Conservation (phyloP, 2,329 filamentous ascomycete species). For the Onygenales sp. region DNA sequence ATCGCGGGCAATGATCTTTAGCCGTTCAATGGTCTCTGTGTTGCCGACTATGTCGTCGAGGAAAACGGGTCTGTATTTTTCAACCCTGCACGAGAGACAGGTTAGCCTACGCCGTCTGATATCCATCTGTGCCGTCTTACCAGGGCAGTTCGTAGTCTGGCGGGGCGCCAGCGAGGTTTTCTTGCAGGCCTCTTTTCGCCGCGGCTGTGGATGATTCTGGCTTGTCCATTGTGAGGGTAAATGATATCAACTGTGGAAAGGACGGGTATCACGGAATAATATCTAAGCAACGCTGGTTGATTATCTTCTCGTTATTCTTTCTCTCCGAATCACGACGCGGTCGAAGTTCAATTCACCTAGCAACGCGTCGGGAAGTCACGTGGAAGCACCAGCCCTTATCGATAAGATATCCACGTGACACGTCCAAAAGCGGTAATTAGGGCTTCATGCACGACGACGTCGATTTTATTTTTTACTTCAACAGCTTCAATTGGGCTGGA, state of each 20-base stretch:
- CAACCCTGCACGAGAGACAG: slow-evolving; percentile 58
- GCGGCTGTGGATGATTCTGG: slow-evolving; percentile 39
- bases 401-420: background rate
- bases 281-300: background rate
- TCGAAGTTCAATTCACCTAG: background rate
- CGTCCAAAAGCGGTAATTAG: background rate
- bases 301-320: background rate
- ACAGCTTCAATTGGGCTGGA: background rate
- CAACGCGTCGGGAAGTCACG: slow-evolving; percentile 1
- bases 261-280: background rate
- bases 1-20: slow-evolving; percentile 97
- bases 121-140: slow-evolving; percentile 17
- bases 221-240: slow-evolving; percentile 27
- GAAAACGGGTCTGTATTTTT: slow-evolving; percentile 93
- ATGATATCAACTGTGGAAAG: background rate
- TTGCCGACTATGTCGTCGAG: slow-evolving; percentile 97
- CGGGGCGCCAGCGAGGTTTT: slow-evolving; percentile 29
- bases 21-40: slow-evolving; percentile 89
- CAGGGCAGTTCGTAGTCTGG: slow-evolving; percentile 41
- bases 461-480: background rate
- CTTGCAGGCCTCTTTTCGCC: slow-evolving; percentile 31
- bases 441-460: background rate
- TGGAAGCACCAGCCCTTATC: background rate
- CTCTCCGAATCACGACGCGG: background rate
- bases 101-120: background rate